Evolutionary conservation across 1,284 basidiomycete species (phyloP).

Genomic region (Mycosarcoma mackinlayi): DNA sequence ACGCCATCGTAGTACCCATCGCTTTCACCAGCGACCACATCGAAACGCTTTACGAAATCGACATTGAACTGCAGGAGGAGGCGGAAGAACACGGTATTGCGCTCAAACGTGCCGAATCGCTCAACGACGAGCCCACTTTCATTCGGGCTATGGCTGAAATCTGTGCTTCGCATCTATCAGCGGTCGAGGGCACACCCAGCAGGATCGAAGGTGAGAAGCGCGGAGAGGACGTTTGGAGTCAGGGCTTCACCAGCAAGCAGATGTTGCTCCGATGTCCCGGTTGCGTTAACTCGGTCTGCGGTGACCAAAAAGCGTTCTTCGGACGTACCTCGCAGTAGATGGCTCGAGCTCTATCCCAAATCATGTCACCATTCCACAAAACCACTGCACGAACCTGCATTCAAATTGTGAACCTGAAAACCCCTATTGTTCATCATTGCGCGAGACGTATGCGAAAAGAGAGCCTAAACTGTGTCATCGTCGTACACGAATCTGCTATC

Average conservation of each 20-base stretch:
- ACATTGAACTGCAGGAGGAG: constrained; percentile 92
- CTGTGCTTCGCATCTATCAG: constrained; percentile 79
- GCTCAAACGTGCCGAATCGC: constrained; percentile 88
- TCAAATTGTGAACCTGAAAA: not conserved
- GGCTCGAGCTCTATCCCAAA: not conserved
- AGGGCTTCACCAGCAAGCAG: constrained; percentile 77
- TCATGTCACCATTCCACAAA: not conserved
- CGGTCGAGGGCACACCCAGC: constrained; percentile 32
- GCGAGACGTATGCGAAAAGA: not conserved
- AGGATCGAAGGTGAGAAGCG: constrained; percentile 30
- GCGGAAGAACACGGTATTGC: constrained; percentile 83
- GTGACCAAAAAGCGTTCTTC: constrained; percentile 88
- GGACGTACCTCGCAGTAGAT: constrained; percentile 25
- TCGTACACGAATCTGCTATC: constrained; percentile 55
- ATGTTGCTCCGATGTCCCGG: constrained; percentile 90
- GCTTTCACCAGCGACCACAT: constrained; percentile 99
- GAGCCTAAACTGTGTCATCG: constrained; percentile 49
- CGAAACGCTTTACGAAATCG: constrained; percentile 96
- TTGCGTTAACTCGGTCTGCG: constrained; percentile 88
- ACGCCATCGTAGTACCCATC: constrained; percentile 89
- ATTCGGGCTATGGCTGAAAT: constrained; percentile 96
- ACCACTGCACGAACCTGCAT: too few species aligned
- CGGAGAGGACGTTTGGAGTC: constrained; percentile 56
- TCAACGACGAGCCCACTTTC: constrained; percentile 98
- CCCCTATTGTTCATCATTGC: not conserved